Evolutionary conservation across 108 stramenopile genomes (phyloP).

Genomic region (Mediolabrus comicus): DNA sequence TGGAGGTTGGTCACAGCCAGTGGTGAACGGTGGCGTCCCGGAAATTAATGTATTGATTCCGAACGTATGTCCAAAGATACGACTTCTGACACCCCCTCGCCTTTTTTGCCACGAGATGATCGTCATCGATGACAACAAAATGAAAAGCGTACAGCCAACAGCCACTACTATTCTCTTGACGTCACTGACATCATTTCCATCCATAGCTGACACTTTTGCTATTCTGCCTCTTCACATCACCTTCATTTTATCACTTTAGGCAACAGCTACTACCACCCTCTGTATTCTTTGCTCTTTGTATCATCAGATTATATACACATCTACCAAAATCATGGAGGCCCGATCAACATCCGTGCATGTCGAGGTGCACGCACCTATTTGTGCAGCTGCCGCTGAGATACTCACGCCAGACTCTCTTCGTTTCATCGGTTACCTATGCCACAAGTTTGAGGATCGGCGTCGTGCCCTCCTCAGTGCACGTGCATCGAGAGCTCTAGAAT

Average conservation of each 20-base stretch:
- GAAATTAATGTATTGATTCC: too few relatives aligned
- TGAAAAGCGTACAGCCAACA: neutral
- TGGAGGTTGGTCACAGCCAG: too few relatives aligned
- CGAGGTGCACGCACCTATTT: constrained; percentile 68
- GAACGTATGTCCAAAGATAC: neutral
- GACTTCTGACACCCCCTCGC: neutral
- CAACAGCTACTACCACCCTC: neutral
- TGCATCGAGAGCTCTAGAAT: constrained; percentile 54
- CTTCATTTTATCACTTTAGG: too few relatives aligned
- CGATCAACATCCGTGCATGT: constrained; percentile 59
- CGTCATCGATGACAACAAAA: neutral
- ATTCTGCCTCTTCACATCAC: neutral
- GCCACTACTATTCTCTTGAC: neutral
- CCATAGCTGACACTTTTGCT: neutral
- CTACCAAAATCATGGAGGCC: constrained; percentile 59
- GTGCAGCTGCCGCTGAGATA: constrained; percentile 70
- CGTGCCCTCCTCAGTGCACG: constrained; percentile 58
- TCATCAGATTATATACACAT: too few relatives aligned
- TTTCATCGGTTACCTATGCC: constrained; percentile 74
- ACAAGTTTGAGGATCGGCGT: constrained; percentile 77
- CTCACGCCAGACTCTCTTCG: constrained; percentile 77
- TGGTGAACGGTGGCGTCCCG: too few relatives aligned
- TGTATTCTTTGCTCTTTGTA: too few relatives aligned
- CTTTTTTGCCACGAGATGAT: neutral
- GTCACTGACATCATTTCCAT: neutral